Evolutionary conservation across 2,329 filamentous ascomycete genomes (phyloP), one percentile per base, ranked within the genome.

Genomic region (Alternaria hordeiaustralica): DNA sequence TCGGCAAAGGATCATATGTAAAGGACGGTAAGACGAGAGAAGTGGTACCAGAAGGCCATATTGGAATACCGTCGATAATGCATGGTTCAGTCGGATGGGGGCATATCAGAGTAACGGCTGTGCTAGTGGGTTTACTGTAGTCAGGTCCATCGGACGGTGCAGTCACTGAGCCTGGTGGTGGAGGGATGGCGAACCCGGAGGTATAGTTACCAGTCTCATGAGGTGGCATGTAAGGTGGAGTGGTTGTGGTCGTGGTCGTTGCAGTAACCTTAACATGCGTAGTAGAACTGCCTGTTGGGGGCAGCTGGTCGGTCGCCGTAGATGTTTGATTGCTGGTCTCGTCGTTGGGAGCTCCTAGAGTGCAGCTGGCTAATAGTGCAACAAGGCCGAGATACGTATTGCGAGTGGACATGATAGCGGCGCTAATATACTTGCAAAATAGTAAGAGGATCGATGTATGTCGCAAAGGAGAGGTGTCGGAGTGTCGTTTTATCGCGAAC

Each of bases 1-100:
- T 59, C 21, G 56, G 36, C 6, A 51, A 33, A 7, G 46, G 56
- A 13, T 45, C 26, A 20, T 44, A 59, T 13, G 23, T 18, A 21
- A 45, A 51, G 13, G 28, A 12, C n/a, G 45, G 51, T 13, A 56
- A 7, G 12, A 36, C 11, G 3, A 61, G 45, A 12, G 41, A 49
- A 1, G 58, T 61, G 3, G 45, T 56, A 0, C 45, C 45, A 26
- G 21, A 51, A 3, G 55, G 60, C 47, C 49, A 62, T 18, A 62
- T 46, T 3, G 55, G 23, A 15, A 58, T 62, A 18, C 60, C 55
- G 15, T 58, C 41, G 60, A 55, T 41, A 4, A 49, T 58, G 54
- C 60, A 62, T 23, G 36, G 21, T 18, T 44, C 49, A 8, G 25
- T 56, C 4, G 56, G 51, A 20, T 47, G 46, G 8, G 51, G 53